Evolutionary conservation across 2,329 filamentous ascomycete genomes (phyloP), one percentile per base, ranked within the genome.

Genomic region (Rhinocladiella similis): DNA sequence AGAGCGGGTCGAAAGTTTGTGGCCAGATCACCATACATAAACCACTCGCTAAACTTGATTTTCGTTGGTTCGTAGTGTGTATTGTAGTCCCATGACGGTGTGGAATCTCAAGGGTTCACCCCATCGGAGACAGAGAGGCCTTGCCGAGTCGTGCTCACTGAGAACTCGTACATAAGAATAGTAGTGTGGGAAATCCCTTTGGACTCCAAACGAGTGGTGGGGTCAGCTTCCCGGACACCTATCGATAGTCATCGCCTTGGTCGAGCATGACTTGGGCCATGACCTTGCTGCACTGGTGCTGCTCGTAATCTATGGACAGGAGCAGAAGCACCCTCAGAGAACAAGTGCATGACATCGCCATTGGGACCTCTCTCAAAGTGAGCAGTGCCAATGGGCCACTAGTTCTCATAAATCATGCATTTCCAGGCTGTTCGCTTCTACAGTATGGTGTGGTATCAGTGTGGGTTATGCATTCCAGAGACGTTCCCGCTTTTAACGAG

Each of bases 191-290:
- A 54, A 49, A 43, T 10, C 35, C 41, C 25, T 27, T 47, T 33
- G 43, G 35, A 36, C 41, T 22, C 29, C 9, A 12, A 19, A 10
- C 3, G 25, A 27, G 25, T 20, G 22, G 47, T 38, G 29, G 47
- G 47, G 47, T 42, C 10, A 43, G 16, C 9, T 45, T 20, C 38
- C 49, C 39, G 29, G 38, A 27, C 49, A 39, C 49, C 10, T 51
- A 51, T 51, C 49, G 49, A 51, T 51, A 51, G 38, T 36, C 49
- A 39, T 42, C 22, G 41, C 16, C 4, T 13, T n/a, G 49, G 18
- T 41, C 38, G 16, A 19, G 38, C 38, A 41, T 3, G 38, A 16
- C 38, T 5, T 19, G 12, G 14, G n/a, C 14, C 38, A 7, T 19
- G 14, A 41, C 38, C 38, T 5, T 19, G 5, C 5, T 3, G 14